A percentile compares a stretch with the other conserved stretches of the same genome.
Evolutionary conservation across 78 protist species (phyloP).

Genomic region (Pelomyxa schiedti): DNA sequence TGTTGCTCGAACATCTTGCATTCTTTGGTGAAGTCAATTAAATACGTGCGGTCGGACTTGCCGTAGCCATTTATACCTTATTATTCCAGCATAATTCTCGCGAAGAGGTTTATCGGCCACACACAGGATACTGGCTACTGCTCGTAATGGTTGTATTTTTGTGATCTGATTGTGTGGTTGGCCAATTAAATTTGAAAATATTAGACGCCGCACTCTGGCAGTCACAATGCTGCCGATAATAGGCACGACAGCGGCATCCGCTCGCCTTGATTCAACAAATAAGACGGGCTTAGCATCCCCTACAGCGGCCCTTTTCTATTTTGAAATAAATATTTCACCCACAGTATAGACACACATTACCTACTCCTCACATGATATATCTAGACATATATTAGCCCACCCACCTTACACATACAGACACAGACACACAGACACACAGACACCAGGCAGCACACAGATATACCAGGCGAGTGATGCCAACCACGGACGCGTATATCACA

Average conservation of each 20-base stretch:
- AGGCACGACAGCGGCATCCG: slow-evolving; percentile 43
- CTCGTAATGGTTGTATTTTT: slow-evolving; percentile 35
- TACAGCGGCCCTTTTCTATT: background rate
- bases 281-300: slow-evolving; percentile 9
- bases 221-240: slow-evolving; percentile 49
- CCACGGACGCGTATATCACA: too few relatives aligned
- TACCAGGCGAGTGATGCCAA: too few relatives aligned
- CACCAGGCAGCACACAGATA: too few relatives aligned
- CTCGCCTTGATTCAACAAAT: slow-evolving; percentile 33
- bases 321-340: too few relatives aligned
- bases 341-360: too few relatives aligned
- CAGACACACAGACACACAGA: too few relatives aligned
- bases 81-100: slow-evolving; percentile 46
- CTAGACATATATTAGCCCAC: too few relatives aligned
- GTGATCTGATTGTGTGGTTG: slow-evolving; percentile 7
- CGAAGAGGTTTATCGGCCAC: slow-evolving; percentile 38
- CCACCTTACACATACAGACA: too few relatives aligned
- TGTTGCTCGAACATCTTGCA: slow-evolving; percentile 68
- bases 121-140: slow-evolving; percentile 44
- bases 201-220: background rate
- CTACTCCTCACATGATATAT: too few relatives aligned
- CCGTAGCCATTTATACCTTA: background rate
- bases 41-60: background rate
- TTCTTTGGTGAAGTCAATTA: background rate
- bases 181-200: background rate